Evolutionary conservation across 2,329 filamentous ascomycete species (phyloP).

Genomic region (Aspergillus awamori): DNA sequence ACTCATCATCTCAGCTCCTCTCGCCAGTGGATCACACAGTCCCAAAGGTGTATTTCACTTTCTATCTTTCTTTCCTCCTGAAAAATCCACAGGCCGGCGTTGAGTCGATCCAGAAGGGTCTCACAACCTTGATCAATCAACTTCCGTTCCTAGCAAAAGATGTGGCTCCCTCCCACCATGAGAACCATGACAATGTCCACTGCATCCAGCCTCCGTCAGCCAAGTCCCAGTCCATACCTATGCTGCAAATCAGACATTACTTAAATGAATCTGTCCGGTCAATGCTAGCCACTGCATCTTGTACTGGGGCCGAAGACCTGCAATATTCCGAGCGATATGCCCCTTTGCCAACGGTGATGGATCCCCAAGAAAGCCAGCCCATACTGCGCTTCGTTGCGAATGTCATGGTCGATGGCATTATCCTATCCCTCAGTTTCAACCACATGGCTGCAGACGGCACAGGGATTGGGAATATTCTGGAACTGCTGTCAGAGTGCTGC

Average conservation of each 20-base stretch:
- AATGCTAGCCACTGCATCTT: background rate
- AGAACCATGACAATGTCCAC: background rate
- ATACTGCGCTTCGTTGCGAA: slow-evolving; percentile 3
- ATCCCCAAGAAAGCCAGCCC: background rate
- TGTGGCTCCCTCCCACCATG: background rate
- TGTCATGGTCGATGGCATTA: background rate
- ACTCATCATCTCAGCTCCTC: background rate
- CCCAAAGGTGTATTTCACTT: slow-evolving; percentile 9
- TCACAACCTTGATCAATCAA: background rate
- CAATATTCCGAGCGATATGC: background rate
- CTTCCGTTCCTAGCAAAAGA: background rate
- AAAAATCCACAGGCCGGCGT: background rate
- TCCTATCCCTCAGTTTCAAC: slow-evolving; percentile 2
- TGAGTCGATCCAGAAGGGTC: background rate
- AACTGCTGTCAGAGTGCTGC: background rate
- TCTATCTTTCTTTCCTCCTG: background rate
- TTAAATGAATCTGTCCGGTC: background rate
- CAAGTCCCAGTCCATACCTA: background rate
- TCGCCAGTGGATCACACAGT: slow-evolving; percentile 2
- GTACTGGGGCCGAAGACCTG: background rate
- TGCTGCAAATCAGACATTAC: background rate
- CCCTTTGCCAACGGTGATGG: background rate
- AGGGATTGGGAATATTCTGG: slow-evolving; percentile 2
- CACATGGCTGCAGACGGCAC: slow-evolving; percentile 4
- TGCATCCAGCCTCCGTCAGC: slow-evolving; percentile 4